Evolutionary conservation across 257 asterid genomes (phyloP).

Genomic region (Solanum medicagineum): DNA sequence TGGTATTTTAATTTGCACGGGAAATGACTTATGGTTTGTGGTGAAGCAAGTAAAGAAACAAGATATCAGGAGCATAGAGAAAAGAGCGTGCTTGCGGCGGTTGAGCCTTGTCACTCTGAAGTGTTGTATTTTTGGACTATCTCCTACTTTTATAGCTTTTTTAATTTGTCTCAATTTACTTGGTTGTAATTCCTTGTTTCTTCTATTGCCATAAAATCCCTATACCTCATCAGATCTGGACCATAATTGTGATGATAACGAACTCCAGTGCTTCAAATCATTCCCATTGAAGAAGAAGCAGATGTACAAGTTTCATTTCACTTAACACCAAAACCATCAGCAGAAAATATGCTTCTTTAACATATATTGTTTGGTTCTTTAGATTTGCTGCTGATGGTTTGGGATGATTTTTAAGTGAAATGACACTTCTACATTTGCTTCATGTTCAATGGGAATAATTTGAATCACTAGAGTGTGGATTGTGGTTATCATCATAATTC

Average conservation of each 20-base stretch:
- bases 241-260: not conserved
- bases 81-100: slow-evolving; percentile 3
- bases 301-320: not conserved
- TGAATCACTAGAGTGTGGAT: slow-evolving; percentile 21
- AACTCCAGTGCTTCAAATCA: slow-evolving; percentile 17
- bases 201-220: slow-evolving; percentile 14
- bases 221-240: not conserved
- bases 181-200: not conserved
- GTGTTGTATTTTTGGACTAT: slow-evolving; percentile 4
- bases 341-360: not conserved
- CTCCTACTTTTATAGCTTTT: not conserved
- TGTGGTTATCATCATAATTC: slow-evolving; percentile 12
- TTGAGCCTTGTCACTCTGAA: slow-evolving; percentile 16
- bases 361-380: too few relatives aligned
- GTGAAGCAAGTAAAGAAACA: slow-evolving; percentile 37
- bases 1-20: slow-evolving; percentile 17
- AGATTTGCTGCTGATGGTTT: not conserved
- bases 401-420: not conserved
- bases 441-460: slow-evolving; percentile 26
- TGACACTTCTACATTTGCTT: not conserved
- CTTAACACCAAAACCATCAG: not conserved
- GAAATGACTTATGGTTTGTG: slow-evolving; percentile 29
- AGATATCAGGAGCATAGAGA: slow-evolving; percentile 9
- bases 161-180: not conserved
- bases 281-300: slow-evolving; percentile 23